Evolutionary conservation across 495 filamentous ascomycete genomes (phyloP), one percentile per base, ranked within the genome.

Genomic region (Cercophora sp.): DNA sequence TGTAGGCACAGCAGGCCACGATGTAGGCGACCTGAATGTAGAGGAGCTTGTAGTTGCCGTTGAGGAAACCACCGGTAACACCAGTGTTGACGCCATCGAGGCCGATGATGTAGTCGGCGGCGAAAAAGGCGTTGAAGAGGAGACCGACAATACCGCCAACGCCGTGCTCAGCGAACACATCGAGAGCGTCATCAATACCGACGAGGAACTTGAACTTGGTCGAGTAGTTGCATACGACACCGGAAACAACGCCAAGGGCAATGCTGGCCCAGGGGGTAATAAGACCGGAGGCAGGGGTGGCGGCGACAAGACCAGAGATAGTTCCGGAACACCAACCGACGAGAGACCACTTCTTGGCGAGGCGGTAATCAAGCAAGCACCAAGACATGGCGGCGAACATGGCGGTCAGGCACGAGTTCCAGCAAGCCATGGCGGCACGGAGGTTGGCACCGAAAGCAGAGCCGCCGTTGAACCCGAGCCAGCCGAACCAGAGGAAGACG

Each of bases 151-250:
- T 95, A 52, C 93, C 93, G 43, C 91, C 91, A 60, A 98, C 77
- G 51, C 86, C 91, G 84, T 98, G 93, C 77, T 97, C 94, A 61
- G 93, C 92, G 73, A 97, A 93, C 59, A 98, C 89, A 72, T 98
- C 93, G 83, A 98, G 88, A 34, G 89, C 85, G 72, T 98, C 93
- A 69, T 98, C 93, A 59, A 98, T 96, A 59, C 83, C 79, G 65
- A 98, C 79, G 73, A 90, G 86, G 79, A 92, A 97, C 75, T 98
- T 98, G 75, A 97, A 76, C 80, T 98, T 98, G 56, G 93, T 98
- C 46, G 84, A 75, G 72, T 95, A 95, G 75, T 98, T 98, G 79
- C 87, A 91, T 31, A 90, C 80, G 45, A 92, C 73, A 45, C 90
- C 90, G 24, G 93, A 86, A 8, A 86, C 83, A 42, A 97, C 74